Evolutionary conservation across 2,329 filamentous ascomycete genomes (phyloP).

Genomic region (Ophiosphaerella korrae): DNA sequence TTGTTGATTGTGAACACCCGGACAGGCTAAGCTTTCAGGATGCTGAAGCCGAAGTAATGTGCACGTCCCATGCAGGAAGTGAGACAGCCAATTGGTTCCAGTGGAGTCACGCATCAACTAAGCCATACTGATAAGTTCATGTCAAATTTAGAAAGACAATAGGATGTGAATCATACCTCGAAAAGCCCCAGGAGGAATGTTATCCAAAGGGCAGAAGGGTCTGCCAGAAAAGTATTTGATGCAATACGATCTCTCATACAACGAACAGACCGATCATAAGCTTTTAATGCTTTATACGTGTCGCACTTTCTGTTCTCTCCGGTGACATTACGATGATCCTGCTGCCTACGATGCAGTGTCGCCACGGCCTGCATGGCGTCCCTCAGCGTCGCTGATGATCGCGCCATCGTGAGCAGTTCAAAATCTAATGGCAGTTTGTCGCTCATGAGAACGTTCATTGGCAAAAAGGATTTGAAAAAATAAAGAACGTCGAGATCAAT

Average conservation of each 20-base stretch:
- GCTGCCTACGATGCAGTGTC: constrained; percentile 14
- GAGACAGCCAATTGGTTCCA: constrained; percentile 32
- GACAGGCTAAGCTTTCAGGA: constrained; percentile 11
- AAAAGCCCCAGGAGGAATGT: constrained; percentile 34
- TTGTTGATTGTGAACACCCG: constrained; percentile 4
- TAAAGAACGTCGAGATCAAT: constrained; percentile 19
- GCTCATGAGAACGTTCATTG: constrained; percentile 25
- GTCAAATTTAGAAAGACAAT: not conserved
- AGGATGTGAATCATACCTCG: constrained; percentile 17
- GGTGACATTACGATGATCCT: not conserved
- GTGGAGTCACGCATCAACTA: constrained; percentile 35
- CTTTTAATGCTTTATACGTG: constrained; percentile 12
- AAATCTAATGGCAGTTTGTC: constrained; percentile 5
- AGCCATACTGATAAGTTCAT: too few relatives aligned
- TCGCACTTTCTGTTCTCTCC: too few relatives aligned
- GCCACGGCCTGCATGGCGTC: constrained; percentile 28
- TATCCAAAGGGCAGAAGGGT: constrained; percentile 29
- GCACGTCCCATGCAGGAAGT: constrained; percentile 35
- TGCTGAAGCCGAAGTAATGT: constrained; percentile 28
- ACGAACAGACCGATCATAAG: constrained; percentile 24
- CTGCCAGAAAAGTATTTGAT: constrained; percentile 10
- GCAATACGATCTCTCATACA: constrained; percentile 18
- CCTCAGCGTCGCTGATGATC: constrained; percentile 18
- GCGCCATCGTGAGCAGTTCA: constrained; percentile 16
- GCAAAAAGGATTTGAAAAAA: constrained; percentile 29